Conservation (phyloP, 1,284 basidiomycete genomes). For the Cutaneotrichosporon cutaneum region DNA sequence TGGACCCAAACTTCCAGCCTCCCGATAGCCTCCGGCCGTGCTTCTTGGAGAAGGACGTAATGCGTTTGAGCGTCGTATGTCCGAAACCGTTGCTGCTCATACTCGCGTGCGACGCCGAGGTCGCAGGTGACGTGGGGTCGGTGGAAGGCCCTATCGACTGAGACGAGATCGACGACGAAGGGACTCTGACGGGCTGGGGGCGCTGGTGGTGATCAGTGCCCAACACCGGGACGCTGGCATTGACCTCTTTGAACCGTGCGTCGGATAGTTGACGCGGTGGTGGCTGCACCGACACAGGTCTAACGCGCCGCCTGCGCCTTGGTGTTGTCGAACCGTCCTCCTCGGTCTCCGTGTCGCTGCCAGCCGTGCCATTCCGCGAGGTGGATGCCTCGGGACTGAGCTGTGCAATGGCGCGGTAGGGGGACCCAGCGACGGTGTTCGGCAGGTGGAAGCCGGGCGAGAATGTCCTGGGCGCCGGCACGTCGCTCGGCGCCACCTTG, state of each 20-base stretch:
- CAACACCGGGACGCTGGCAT: constrained; percentile 8
- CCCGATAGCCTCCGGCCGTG: constrained; percentile 44
- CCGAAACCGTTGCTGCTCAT: constrained; percentile 14
- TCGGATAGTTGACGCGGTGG: constrained; percentile 14
- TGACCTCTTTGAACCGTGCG: constrained; percentile 6
- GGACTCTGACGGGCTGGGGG: not conserved
- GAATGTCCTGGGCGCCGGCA: constrained; percentile 27
- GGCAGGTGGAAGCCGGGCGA: constrained; percentile 47
- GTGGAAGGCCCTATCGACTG: not conserved
- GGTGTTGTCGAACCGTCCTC: constrained; percentile 4
- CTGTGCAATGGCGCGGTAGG: constrained; percentile 27
- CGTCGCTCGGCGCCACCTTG: constrained; percentile 1
- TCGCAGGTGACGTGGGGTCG: constrained; percentile 2
- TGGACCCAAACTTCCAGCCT: constrained; percentile 43
- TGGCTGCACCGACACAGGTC: constrained; percentile 37
- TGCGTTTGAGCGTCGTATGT: constrained; percentile 31
- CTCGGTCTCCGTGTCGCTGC: constrained; percentile 34
- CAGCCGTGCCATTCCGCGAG: not conserved
- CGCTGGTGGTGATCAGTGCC: not conserved
- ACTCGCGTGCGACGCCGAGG: not conserved
- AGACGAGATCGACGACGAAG: not conserved
- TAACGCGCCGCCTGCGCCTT: constrained; percentile 7
- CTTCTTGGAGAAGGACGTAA: constrained; percentile 44
- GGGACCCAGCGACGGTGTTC: constrained; percentile 41
- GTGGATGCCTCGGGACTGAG: not conserved